Conservation (phyloP, 345 rosid species). For the Syzygium aromaticum region DNA sequence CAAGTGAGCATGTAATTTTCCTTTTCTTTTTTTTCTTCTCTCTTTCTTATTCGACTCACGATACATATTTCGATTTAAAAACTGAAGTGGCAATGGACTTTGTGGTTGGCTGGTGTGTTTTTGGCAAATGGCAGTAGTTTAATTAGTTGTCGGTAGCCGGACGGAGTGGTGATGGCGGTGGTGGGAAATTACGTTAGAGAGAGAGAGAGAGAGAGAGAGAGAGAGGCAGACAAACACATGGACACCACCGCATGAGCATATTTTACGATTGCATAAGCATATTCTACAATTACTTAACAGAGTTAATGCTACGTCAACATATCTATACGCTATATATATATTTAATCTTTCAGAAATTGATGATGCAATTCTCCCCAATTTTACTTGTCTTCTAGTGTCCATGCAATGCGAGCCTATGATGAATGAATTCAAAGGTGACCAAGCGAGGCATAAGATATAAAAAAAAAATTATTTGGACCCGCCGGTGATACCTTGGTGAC, state of each 20-base stretch:
- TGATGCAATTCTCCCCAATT: not conserved
- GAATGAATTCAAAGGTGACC: not conserved
- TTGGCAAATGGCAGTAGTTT: not conserved
- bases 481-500: not conserved
- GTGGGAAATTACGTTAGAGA: not conserved
- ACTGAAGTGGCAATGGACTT: not conserved
- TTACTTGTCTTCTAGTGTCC: not conserved
- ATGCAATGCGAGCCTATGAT: not conserved
- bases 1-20: not conserved
- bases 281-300: not conserved
- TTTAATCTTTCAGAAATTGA: not conserved
- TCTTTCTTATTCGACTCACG: not conserved
- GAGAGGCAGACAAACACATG: not conserved
- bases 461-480: not conserved
- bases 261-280: not conserved
- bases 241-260: not conserved
- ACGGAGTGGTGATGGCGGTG: not conserved
- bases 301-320: not conserved
- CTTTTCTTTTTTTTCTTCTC: not conserved
- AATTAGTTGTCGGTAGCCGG: not conserved
- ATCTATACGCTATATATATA: not conserved
- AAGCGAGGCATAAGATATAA: not conserved
- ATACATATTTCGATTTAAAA: not conserved
- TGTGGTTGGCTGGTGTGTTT: not conserved
- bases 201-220: too few species aligned